Evolutionary conservation across 2,329 filamentous ascomycete species (phyloP), one percentile per base, ranked within the genome.

Genomic region (Uncinocarpus reesii): DNA sequence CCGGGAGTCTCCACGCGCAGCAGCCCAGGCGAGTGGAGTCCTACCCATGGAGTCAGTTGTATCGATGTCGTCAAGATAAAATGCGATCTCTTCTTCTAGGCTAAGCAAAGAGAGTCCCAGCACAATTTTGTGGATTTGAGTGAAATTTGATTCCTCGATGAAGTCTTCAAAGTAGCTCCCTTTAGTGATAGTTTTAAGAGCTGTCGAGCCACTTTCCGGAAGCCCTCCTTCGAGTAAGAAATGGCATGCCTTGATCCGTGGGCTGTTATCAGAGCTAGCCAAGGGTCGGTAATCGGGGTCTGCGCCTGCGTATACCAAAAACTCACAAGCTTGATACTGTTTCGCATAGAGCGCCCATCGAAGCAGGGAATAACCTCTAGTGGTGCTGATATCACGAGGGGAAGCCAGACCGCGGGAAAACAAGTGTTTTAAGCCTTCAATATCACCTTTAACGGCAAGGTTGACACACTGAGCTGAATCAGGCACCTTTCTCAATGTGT

Each of bases 331-430:
- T 28, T 57, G 54, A 40, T 62, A 62, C 46, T 63, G 59, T 45
- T 63, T 59, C 28, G 56, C 60, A 49, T 65, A 64, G 11, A 65
- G 50, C 32, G 62, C 60, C 62, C 62, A 52, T 42, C 50, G 55
- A n/a, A 65, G 52, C 2, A 64, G 52, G 10, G 62, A 58, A 41
- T 65, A 65, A 2, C 62, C 62, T 23, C 60, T 53, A 7, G 55
- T 58, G 28, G 42, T 57, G 48, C 62, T 65, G 7, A 64, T 48
- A 48, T 65, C 62, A 43, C 57, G 54, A 13, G 62, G 60, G 13
- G 60, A 64, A n/a, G 63, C 62, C 16, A 59, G 21, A 1, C 62
- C 61, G 18, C 51, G 40, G 10, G 28, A 48, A 43, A 64, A 64
- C 13, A 64, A 56, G 41, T 60, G 47, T 42, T 62, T 58, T 11